Evolutionary conservation across 129 eudicot species (phyloP), one percentile per base, ranked within the genome.

Genomic region (Ambrosia artemisiifolia): DNA sequence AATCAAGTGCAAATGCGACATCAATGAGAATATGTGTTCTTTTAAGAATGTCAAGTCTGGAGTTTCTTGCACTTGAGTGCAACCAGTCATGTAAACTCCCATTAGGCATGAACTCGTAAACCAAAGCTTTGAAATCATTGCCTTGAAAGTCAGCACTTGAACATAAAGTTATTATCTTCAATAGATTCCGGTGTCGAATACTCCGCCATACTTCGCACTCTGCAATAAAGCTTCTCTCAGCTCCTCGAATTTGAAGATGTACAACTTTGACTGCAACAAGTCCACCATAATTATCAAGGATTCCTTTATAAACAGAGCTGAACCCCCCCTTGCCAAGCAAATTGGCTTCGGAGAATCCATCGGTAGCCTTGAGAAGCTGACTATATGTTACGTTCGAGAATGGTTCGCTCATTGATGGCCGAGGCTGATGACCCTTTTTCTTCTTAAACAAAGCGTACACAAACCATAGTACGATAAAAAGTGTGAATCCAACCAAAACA

Each of bases 281-380:
- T 32, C 24, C 32, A 12, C 40, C 79, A 38, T 48, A 62, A 5
- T 48, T 33, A 73, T 82, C 73, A 67, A 77, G 53, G 33, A 44
- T 19, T 59, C 88, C 88, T 65, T 73, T 78, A 42, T 72, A 82
- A 14, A 82, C 77, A 51, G 79, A 69, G 18, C 83, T 71, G 40
- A 55, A 77, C 9, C 78, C 43, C 19, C 81, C 78, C 14, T 16
- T 14, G 24, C 85, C 77, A 8, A 84, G 54, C 77, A 84, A 67
- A 51, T 80, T 80, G 2, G 10, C 56, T 51, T 65, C 4, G 1
- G 80, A 76, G 68, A 84, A 84, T 11, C 82, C 78, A 18, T 81
- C 9, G 0, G 88, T 84, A 69, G 85, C 85, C 73, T 64, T 17
- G 32, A 55, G 65, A 35, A 84, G 83, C 19, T 46, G 72, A 11